These are phyloP conservation scores for Volvox africanus DNA, from an alignment of 139 green algal genomes.

Conservation along the genomic window DNA sequence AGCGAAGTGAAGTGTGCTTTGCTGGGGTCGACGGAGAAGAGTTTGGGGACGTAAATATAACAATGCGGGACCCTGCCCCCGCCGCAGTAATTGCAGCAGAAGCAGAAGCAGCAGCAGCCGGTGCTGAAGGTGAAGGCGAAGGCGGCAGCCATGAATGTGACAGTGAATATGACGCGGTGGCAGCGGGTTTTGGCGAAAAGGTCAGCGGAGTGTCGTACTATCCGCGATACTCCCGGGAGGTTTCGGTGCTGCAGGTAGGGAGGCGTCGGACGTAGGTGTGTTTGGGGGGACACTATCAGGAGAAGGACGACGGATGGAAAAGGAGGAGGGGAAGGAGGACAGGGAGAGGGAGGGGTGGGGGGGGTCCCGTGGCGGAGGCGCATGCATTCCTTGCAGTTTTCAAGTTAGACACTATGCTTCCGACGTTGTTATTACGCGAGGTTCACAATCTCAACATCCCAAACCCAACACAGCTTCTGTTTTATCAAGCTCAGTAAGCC, in stretches of 20 bases:
- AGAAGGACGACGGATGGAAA: too few relatives aligned
- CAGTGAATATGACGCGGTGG: not conserved
- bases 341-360: too few relatives aligned
- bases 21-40: not conserved
- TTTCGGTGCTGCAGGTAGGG: slow-evolving; percentile 1
- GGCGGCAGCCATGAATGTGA: not conserved
- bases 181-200: slow-evolving; percentile 12
- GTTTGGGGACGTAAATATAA: too few relatives aligned
- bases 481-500: too few relatives aligned
- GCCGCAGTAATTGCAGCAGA: not conserved
- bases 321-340: too few relatives aligned
- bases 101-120: not conserved
- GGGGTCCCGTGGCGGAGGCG: not conserved
- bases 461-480: too few relatives aligned
- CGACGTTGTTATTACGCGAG: too few relatives aligned
- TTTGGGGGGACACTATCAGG: too few relatives aligned
- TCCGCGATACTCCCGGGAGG: not conserved
- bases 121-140: not conserved
- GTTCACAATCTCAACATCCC: too few relatives aligned
- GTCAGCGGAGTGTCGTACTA: not conserved
- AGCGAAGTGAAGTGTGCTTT: too few relatives aligned
- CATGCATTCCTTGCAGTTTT: too few relatives aligned
- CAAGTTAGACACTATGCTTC: too few relatives aligned
- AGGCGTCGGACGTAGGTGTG: not conserved
- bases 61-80: not conserved